These are phyloP conservation scores for Naematelia encephala DNA, from an alignment of 768 basidiomycete genomes.

Conservation along the genomic window DNA sequence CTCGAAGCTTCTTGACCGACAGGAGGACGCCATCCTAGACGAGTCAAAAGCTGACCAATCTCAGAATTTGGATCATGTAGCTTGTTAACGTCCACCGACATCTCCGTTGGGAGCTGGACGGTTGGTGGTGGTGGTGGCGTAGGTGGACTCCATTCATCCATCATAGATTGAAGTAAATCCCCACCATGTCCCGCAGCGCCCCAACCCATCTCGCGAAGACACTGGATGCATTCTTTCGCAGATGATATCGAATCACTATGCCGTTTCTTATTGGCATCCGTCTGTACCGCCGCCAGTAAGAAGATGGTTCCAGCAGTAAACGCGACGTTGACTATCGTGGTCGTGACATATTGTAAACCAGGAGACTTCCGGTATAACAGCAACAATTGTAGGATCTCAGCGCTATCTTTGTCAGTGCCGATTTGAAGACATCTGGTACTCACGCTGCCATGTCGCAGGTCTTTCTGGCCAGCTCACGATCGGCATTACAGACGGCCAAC, in stretches of 20 bases:
- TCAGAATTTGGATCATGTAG: slow-evolving; percentile 4
- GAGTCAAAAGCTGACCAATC: neutral
- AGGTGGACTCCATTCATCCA: slow-evolving; percentile 14
- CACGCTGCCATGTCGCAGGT: slow-evolving; percentile 5
- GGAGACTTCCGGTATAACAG: slow-evolving; percentile 57
- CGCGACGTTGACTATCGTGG: slow-evolving; percentile 23
- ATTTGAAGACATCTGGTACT: neutral
- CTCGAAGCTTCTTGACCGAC: too few species aligned
- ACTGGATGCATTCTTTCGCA: slow-evolving; percentile 21
- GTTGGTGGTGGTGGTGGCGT: neutral
- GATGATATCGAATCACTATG: slow-evolving; percentile 15
- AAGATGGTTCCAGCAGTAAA: slow-evolving; percentile 33
- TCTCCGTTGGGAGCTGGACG: too few species aligned
- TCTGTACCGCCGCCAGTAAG: slow-evolving; percentile 23
- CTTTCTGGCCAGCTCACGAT: slow-evolving; percentile 2
- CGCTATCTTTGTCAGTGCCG: slow-evolving; percentile 13
- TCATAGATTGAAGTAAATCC: slow-evolving; percentile 17
- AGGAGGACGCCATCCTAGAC: slow-evolving; percentile 4
- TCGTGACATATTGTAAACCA: slow-evolving; percentile 59
- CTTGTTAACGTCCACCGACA: too few species aligned
- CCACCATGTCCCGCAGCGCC: slow-evolving; percentile 24
- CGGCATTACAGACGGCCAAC: neutral
- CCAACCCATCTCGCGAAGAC: slow-evolving; percentile 26
- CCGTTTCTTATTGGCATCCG: slow-evolving; percentile 10
- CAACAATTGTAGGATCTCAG: slow-evolving; percentile 17